Percentiles rank a stretch among this genome's conserved stretches.
Conservation (phyloP, 2,329 filamentous ascomycete genomes). For the Ramularia collo-cygni region DNA sequence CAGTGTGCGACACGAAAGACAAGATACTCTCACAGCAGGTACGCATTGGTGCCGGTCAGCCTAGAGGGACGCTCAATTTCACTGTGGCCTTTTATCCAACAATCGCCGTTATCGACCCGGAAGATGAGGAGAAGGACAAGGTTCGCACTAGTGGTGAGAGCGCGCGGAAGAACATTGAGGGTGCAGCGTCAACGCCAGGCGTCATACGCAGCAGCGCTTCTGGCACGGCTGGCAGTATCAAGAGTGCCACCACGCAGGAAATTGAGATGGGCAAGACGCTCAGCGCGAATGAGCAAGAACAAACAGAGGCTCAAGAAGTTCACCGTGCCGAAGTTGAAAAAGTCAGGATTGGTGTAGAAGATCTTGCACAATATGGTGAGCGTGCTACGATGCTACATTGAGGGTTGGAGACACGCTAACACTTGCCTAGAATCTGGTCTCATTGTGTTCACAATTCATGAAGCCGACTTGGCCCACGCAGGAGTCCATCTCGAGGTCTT, state of each 20-base stretch:
- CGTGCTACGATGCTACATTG: not conserved
- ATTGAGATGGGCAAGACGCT: slow-evolving; percentile 40
- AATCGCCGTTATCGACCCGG: slow-evolving; percentile 79
- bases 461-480: slow-evolving; percentile 72
- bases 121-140: slow-evolving; percentile 58
- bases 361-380: slow-evolving; percentile 70
- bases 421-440: slow-evolving; percentile 67
- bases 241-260: slow-evolving; percentile 29
- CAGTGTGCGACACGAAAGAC: slow-evolving; percentile 67
- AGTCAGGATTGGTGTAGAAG: slow-evolving; percentile 68
- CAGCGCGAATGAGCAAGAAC: slow-evolving; percentile 41
- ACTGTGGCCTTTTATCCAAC: slow-evolving; percentile 86
- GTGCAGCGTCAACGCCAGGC: slow-evolving; percentile 2
- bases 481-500: slow-evolving; percentile 77
- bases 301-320: slow-evolving; percentile 36
- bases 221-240: slow-evolving; percentile 38
- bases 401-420: slow-evolving; percentile 28
- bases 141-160: slow-evolving; percentile 15
- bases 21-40: slow-evolving; percentile 59
- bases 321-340: slow-evolving; percentile 59
- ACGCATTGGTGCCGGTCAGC: slow-evolving; percentile 62
- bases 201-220: slow-evolving; percentile 24
- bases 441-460: slow-evolving; percentile 88
- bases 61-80: slow-evolving; percentile 76
- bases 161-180: slow-evolving; percentile 13